Conservation (phyloP, 2,329 filamentous ascomycete species). For the Talaromyces sp. region DNA sequence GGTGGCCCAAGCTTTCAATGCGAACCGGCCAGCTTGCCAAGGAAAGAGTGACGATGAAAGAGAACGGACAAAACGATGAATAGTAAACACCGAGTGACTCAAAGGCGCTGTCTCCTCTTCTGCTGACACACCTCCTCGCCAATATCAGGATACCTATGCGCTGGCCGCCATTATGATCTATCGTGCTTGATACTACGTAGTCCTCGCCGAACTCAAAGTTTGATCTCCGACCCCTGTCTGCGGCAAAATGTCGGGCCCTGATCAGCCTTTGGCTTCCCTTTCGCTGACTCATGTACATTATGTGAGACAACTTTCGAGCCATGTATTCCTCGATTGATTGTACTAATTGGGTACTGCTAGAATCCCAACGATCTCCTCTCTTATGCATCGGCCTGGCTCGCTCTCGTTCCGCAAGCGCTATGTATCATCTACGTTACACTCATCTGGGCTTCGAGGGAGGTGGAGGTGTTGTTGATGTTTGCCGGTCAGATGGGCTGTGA, state of each 20-base stretch:
- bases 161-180: background rate
- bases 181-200: background rate
- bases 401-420: slow-evolving; percentile 86
- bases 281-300: slow-evolving; percentile 96
- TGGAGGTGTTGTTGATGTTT: slow-evolving; percentile 86
- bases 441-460: slow-evolving; percentile 85
- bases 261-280: slow-evolving; percentile 72
- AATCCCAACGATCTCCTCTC: slow-evolving; percentile 83
- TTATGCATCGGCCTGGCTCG: slow-evolving; percentile 86
- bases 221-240: background rate
- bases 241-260: slow-evolving; percentile 21
- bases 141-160: background rate
- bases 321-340: background rate
- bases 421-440: slow-evolving; percentile 87
- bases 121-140: background rate
- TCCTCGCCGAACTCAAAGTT: background rate
- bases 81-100: background rate
- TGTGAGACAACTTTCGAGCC: slow-evolving; percentile 50
- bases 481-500: slow-evolving; percentile 89
- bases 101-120: background rate
- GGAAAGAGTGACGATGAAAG: background rate
- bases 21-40: background rate
- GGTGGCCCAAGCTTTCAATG: slow-evolving; percentile 1
- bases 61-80: background rate
- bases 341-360: slow-evolving; percentile 45